Evolutionary conservation across 768 basidiomycete species (phyloP).

Genomic region (Albatrellus ellisii): DNA sequence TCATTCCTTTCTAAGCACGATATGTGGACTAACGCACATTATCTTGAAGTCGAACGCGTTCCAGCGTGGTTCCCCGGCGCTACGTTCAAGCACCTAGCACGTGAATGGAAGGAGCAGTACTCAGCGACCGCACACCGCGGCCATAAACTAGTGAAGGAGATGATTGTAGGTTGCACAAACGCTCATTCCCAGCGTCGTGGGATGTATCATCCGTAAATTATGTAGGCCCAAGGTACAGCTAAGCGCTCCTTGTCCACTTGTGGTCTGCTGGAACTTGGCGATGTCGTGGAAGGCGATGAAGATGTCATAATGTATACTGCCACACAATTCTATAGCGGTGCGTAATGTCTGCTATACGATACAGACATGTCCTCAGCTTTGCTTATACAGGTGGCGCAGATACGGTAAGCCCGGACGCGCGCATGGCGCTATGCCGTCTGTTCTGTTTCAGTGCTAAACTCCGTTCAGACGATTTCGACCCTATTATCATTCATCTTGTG

Average conservation of each 20-base stretch:
- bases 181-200: background rate
- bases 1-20: too few relatives aligned
- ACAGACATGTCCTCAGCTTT: background rate
- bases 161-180: background rate
- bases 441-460: background rate
- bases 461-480: conserved; percentile 14
- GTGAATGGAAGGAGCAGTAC: background rate
- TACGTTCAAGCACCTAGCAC: conserved; percentile 13
- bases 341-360: background rate
- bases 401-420: conserved; percentile 8
- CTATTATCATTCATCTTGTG: conserved; percentile 15
- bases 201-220: background rate
- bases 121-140: conserved; percentile 1
- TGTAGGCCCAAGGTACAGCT: conserved; percentile 7
- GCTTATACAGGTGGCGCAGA: conserved; percentile 7
- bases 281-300: conserved; percentile 5
- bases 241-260: conserved; percentile 11
- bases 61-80: conserved; percentile 19
- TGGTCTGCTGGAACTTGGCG: conserved; percentile 4
- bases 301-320: conserved; percentile 14
- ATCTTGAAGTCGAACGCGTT: conserved; percentile 13
- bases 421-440: background rate
- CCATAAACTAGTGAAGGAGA: background rate
- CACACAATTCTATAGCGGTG: conserved; percentile 13
- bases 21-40: too few relatives aligned